Conservation (phyloP, 192 early-diverging fungal species). For the Thamnidium elegans region DNA sequence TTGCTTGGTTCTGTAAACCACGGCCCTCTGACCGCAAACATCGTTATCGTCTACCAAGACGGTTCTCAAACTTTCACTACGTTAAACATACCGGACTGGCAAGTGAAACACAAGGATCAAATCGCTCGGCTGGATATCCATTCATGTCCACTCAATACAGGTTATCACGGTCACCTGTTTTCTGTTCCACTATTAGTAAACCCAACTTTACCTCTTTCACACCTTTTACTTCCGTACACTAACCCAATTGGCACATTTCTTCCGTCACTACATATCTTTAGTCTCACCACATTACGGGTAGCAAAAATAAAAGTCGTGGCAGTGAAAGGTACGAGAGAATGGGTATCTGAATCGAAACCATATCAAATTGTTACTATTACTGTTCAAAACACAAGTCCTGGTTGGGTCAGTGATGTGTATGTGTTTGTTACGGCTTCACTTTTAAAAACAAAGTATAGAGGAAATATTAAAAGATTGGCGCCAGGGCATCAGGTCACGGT, state of each 20-base stretch:
- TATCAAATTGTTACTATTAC: conserved; percentile 6
- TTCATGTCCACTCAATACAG: neutral
- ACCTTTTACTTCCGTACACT: conserved; percentile 13
- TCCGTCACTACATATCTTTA: conserved; percentile 22
- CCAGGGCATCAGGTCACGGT: conserved; percentile 2
- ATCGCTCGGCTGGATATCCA: conserved; percentile 5
- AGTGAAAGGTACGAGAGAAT: neutral
- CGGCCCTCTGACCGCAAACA: neutral
- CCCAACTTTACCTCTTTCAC: conserved; percentile 13
- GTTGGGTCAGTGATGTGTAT: neutral
- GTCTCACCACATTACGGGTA: neutral
- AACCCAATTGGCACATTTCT: neutral
- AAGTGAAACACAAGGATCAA: conserved; percentile 1
- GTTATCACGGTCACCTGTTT: conserved; percentile 1
- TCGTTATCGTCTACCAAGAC: conserved; percentile 17
- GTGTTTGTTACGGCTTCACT: neutral
- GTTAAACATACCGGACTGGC: conserved; percentile 27
- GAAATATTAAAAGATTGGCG: neutral
- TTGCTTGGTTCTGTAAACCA: conserved; percentile 12
- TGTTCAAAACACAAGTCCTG: conserved; percentile 15
- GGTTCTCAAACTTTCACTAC: conserved; percentile 8
- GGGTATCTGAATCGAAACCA: neutral
- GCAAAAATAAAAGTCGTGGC: neutral
- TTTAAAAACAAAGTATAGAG: conserved; percentile 4
- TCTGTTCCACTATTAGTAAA: conserved; percentile 11